Conservation (phyloP, 2,329 filamentous ascomycete species). For the Alternaria consortialis region DNA sequence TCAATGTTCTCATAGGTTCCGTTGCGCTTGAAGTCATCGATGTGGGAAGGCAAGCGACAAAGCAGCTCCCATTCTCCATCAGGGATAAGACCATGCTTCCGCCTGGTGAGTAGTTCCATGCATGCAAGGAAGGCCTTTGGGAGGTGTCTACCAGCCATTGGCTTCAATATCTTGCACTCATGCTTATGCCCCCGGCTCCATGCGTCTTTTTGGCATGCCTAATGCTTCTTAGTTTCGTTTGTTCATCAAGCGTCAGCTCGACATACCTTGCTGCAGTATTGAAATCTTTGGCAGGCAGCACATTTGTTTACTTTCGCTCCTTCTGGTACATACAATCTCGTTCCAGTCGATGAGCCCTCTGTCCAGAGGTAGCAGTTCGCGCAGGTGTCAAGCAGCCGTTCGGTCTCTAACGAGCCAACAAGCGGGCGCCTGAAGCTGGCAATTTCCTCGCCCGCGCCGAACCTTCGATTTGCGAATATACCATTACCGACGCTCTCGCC, state of each 20-base stretch:
- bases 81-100: conserved; percentile 49
- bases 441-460: conserved; percentile 60
- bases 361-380: conserved; percentile 64
- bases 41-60: conserved; percentile 58
- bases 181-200: conserved; percentile 68
- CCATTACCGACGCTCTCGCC: conserved; percentile 58
- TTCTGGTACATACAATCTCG: conserved; percentile 44
- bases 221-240: conserved; percentile 9
- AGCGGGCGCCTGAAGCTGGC: conserved; percentile 61
- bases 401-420: conserved; percentile 63
- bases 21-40: conserved; percentile 57
- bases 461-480: conserved; percentile 62
- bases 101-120: conserved; percentile 62
- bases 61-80: conserved; percentile 57
- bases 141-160: conserved; percentile 54
- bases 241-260: not conserved
- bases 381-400: conserved; percentile 64
- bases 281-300: conserved; percentile 65
- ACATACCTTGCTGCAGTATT: conserved; percentile 67
- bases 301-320: conserved; percentile 61
- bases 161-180: conserved; percentile 65
- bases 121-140: conserved; percentile 66
- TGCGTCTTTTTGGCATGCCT: conserved; percentile 67
- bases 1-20: conserved; percentile 58
- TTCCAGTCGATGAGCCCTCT: conserved; percentile 42